These are phyloP conservation scores for Aspergillus brunneoviolaceus DNA, from an alignment of 2,329 filamentous ascomycete genomes.

Conservation along the genomic window DNA sequence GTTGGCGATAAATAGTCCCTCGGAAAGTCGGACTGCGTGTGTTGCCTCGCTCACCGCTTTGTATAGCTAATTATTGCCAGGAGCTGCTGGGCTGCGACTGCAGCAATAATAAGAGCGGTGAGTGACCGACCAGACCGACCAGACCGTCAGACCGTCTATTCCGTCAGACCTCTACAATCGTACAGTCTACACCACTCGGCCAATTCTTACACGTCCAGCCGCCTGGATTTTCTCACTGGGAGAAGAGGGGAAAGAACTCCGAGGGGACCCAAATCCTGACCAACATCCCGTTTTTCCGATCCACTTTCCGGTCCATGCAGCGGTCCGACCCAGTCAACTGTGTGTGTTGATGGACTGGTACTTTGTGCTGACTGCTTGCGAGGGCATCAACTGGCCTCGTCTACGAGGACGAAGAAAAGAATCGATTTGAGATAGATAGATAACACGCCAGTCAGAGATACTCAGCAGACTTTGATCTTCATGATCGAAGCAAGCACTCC, in stretches of 20 bases:
- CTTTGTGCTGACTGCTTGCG: neutral
- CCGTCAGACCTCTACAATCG: neutral
- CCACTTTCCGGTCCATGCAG: conserved; percentile 38
- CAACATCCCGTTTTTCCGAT: conserved; percentile 21
- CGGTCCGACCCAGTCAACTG: conserved; percentile 38
- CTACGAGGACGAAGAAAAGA: neutral
- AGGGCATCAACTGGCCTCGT: neutral
- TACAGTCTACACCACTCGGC: conserved; percentile 1
- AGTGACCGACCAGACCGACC: neutral
- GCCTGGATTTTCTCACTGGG: conserved; percentile 10
- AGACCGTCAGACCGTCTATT: neutral
- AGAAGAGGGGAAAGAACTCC: neutral
- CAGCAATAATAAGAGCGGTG: conserved; percentile 6
- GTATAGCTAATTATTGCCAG: neutral
- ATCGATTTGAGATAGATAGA: neutral
- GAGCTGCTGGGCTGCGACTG: neutral
- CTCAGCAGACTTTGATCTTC: neutral
- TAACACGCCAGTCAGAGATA: neutral
- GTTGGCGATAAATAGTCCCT: too few relatives aligned
- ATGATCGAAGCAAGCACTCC: neutral
- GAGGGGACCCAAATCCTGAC: conserved; percentile 8
- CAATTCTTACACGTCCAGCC: conserved; percentile 18
- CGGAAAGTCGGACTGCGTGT: neutral
- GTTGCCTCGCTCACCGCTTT: neutral
- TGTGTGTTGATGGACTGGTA: neutral